Evolutionary conservation across 192 early-diverging fungal species (phyloP).

Genomic region (Umbelopsis vinacea): DNA sequence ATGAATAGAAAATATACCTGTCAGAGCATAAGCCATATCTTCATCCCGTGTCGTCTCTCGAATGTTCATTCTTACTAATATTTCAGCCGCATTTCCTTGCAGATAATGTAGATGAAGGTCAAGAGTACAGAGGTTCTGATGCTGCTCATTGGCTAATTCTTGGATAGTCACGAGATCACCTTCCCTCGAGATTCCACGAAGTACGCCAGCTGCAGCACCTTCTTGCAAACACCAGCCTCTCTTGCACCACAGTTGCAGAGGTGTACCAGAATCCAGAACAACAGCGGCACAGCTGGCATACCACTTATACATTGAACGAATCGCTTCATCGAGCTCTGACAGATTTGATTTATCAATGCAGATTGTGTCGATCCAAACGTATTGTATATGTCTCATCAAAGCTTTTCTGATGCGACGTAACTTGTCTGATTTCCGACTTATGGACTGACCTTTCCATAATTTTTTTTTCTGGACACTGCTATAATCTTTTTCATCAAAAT

Average conservation of each 20-base stretch:
- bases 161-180: background rate
- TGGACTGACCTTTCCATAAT: background rate
- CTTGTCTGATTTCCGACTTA: background rate
- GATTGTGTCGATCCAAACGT: background rate
- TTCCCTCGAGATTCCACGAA: background rate
- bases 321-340: background rate
- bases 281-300: background rate
- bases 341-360: background rate
- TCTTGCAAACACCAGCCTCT: background rate
- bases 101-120: background rate
- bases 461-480: background rate
- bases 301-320: background rate
- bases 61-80: background rate
- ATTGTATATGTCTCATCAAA: background rate
- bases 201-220: background rate
- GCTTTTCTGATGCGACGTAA: background rate
- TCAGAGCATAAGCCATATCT: background rate
- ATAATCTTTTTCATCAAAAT: background rate
- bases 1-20: background rate
- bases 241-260: background rate
- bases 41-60: background rate
- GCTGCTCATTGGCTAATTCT: background rate
- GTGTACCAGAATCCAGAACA: background rate
- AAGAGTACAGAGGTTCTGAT: background rate
- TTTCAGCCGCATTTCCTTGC: background rate